Conservation (phyloP, 1,139 yeast species). For the Sugiyamaella paludigena region DNA sequence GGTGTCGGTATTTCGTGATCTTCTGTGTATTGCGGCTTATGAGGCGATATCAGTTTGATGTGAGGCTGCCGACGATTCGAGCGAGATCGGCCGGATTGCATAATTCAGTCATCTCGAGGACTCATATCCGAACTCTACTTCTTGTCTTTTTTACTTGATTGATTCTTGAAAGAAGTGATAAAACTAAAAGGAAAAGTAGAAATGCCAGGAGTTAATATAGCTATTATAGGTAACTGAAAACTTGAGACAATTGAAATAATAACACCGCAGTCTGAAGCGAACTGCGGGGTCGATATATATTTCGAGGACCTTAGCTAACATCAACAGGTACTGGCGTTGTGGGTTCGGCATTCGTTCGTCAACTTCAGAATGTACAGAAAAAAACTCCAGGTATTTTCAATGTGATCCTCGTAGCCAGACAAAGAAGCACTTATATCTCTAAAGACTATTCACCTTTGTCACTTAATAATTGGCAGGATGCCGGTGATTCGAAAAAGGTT, state of each 20-base stretch:
- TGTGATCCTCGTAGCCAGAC: constrained; percentile 75
- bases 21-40: too few species aligned
- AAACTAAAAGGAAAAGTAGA: not conserved
- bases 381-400: constrained; percentile 50
- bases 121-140: too few species aligned
- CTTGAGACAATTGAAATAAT: too few species aligned
- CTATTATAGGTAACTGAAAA: constrained; percentile 60
- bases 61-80: too few species aligned
- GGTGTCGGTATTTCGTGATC: too few species aligned
- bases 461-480: constrained; percentile 45
- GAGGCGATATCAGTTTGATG: too few species aligned
- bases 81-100: too few species aligned
- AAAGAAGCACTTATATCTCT: constrained; percentile 65
- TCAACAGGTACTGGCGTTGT: constrained; percentile 82
- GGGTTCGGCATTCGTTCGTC: constrained; percentile 85
- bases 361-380: constrained; percentile 51
- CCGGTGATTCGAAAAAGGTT: constrained; percentile 39
- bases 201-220: constrained; percentile 56
- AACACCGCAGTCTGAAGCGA: too few species aligned
- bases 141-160: too few species aligned
- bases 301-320: not conserved
- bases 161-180: not conserved
- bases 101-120: too few species aligned
- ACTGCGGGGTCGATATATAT: too few species aligned
- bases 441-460: constrained; percentile 69